Evolutionary conservation across 2,329 filamentous ascomycete genomes (phyloP), one percentile per base, ranked within the genome.

Genomic region (Ascochyta pisi): DNA sequence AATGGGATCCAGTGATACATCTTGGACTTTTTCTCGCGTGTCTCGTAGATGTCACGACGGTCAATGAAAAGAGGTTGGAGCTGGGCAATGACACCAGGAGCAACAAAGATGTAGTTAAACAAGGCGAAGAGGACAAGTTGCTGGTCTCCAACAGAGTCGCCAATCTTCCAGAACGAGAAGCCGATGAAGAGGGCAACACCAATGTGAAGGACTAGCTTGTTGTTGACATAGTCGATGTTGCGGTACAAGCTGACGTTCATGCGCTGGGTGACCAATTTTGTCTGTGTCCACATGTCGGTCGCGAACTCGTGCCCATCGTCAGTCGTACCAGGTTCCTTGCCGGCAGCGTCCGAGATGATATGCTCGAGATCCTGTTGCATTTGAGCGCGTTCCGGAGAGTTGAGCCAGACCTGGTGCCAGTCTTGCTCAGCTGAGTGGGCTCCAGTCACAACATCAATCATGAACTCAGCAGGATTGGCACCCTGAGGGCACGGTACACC

Each of bases 1-100:
- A 92, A 92, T 1, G 83, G 86, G 60, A 84, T 81, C 89, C 89
- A 92, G 0, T 85, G 89, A 76, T 92, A 92, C 0, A 86, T 82
- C 67, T 91, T 90, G 64, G 83, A 85, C 3, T 87, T 83, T 12
- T 83, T 79, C 67, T 87, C 84, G 39, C 84, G 82, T 3, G 81
- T 82, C 68, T 86, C 83, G 70, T 84, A 86, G n/a, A 87, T 67
- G 16, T 74, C 68, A 27, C 70, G 69, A 26, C 66, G 62, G 9
- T 70, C 77, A 42, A 82, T 80, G 65, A 83, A 82, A 4, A 81
- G 57, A 15, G 78, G 74, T 34, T 76, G 73, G 2, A 79, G 60
- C 26, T 78, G 76, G 0, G 64, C 76, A 63, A 75, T 74, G 56
- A 78, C 75, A 69, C 69, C 70, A 38, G 74, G 73, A 7, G 76